phyloP scores from a whole-genome alignment of 768 basidiomycete genomes.

The Tephrocybe sp. region DNA sequence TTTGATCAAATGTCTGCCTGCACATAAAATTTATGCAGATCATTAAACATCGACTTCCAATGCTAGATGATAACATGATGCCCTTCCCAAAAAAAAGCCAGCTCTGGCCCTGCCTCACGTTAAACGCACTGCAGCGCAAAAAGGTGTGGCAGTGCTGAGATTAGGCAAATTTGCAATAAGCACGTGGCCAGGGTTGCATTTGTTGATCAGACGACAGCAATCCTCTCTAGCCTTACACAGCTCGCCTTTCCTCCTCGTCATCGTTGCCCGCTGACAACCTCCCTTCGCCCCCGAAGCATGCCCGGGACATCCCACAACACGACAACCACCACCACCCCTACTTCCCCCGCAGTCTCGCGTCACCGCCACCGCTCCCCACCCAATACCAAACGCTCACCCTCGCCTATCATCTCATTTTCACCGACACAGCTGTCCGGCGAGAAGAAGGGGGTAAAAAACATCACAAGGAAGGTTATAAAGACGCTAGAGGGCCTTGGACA shows the following conservation, averaged over 20 bases:
- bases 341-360: conserved; percentile 6
- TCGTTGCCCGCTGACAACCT: not conserved
- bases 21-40: no score
- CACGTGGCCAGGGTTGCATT: conserved; percentile 6
- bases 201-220: conserved; percentile 1
- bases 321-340: conserved; percentile 14
- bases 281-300: conserved; percentile 13
- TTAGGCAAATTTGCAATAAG: conserved; percentile 1
- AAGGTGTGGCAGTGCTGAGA: no score
- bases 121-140: no score
- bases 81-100: no score
- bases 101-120: no score
- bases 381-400: conserved; percentile 43
- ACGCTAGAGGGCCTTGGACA: conserved; percentile 45
- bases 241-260: conserved; percentile 1
- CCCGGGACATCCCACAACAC: conserved; percentile 18
- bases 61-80: no score
- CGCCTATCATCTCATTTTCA: conserved; percentile 44
- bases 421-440: conserved; percentile 31
- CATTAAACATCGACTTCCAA: no score
- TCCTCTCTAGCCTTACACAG: not conserved
- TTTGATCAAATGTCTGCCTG: no score
- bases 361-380: conserved; percentile 18
- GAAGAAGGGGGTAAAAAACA: conserved; percentile 41
- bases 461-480: conserved; percentile 47